phyloP scores from a whole-genome alignment of 2,329 filamentous ascomycete genomes.

The Botrytis cinerea region DNA sequence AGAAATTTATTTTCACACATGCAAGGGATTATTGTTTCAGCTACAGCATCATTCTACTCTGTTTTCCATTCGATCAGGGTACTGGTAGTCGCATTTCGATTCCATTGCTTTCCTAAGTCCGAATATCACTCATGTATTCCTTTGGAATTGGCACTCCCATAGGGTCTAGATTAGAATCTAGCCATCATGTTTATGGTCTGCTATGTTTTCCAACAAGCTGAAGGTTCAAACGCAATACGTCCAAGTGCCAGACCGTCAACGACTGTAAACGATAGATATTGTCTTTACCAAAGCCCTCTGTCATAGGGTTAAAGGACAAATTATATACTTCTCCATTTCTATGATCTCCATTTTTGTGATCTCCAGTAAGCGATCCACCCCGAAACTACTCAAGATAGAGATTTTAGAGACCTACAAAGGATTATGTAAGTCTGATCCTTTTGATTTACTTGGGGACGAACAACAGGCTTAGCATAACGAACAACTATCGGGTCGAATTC shows the following conservation, averaged over 20 bases:
- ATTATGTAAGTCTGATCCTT: neutral
- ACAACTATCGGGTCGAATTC: accelerated
- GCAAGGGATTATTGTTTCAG: neutral
- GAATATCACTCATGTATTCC: neutral
- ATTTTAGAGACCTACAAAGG: neutral
- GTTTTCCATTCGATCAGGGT: neutral
- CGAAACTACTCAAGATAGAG: neutral
- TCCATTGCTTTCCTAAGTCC: no score
- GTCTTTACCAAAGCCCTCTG: neutral
- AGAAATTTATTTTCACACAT: neutral
- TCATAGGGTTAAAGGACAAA: neutral
- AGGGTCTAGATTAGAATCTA: neutral
- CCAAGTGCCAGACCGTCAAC: neutral
- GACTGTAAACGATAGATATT: neutral
- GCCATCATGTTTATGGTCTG: neutral
- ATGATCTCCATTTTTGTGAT: neutral
- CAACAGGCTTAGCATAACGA: neutral
- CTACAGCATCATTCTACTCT: neutral
- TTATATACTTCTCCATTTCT: no score
- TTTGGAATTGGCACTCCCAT: neutral
- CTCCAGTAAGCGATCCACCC: neutral
- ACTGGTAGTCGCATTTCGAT: neutral
- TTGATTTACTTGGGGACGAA: neutral
- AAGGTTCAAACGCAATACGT: neutral
- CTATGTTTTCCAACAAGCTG: neutral